Evolutionary conservation across 164 flowering plant species (phyloP), one percentile per base, ranked within the genome.

Genomic region (Euptelea pleiosperma): DNA sequence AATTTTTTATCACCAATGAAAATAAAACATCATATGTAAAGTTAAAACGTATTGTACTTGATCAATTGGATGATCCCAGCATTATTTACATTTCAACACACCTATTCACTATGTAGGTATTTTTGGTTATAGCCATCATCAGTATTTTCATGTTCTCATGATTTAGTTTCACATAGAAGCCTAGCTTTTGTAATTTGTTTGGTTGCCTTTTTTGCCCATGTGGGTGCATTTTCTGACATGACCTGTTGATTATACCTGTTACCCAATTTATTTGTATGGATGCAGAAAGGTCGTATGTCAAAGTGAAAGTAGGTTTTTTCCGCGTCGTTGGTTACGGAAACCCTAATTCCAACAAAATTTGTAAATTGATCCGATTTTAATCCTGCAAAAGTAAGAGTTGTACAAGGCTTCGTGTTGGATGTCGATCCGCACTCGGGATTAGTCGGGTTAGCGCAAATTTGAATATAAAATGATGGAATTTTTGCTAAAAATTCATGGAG

Each of bases 1-100:
- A 62, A 86, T n/a, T 91, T 65, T 94, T 94, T 79, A 94, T 94
- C 51, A 87, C 96, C 29, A 94, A 94, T 75, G 99, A 91, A 78
- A 94, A 94, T 61, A 94, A 94, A 77, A 91, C 92, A 55, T 82
- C 96, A 57, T 94, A 87, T 75, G 98, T 91, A 68, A 91, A 94
- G 78, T 66, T 94, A 80, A 98, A 94, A 64, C 80, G 99, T 8
- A 86, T 94, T 52, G 98, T 91, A 16, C 93, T 94, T 25, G 99
- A 94, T 66, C 99, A 94, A 58, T 77, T 94, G 73, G 97, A 91
- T 68, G 96, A 94, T 74, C 91, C 96, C 49, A 98, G 98, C 65
- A 77, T 94, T 55, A 67, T 94, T 94, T 55, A 94, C 99, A 52
- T 94, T 94, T 76, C 99, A 94, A 60, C 97, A 94, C 70, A 65